Percentiles rank a stretch among this genome's conserved stretches.
Evolutionary conservation across 2,329 filamentous ascomycete species (phyloP).

Genomic region (Reticulascus tulasneorum): DNA sequence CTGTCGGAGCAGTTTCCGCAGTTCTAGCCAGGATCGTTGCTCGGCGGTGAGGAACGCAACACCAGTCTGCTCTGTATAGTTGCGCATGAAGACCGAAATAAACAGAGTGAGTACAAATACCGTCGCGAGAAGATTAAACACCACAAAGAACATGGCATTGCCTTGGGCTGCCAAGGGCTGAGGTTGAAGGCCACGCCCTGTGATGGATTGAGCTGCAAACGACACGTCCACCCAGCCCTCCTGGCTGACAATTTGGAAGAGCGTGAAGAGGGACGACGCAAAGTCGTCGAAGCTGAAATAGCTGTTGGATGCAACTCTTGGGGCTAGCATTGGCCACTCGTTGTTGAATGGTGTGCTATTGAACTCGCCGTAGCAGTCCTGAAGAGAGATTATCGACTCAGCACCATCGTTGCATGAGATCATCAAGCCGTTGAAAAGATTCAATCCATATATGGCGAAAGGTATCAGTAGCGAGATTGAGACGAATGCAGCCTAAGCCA

Average conservation of each 20-base stretch:
- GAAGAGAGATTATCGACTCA: constrained; percentile 53
- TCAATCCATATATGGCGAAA: constrained; percentile 93
- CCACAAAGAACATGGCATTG: constrained; percentile 90
- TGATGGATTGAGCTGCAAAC: constrained; percentile 77
- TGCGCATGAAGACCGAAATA: constrained; percentile 99
- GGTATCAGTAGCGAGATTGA: constrained; percentile 92
- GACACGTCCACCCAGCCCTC: constrained; percentile 98
- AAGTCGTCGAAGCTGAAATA: constrained; percentile 95
- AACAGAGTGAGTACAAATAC: constrained; percentile 97
- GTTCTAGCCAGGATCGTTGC: constrained; percentile 92
- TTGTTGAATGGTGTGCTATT: constrained; percentile 66
- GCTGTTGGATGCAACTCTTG: constrained; percentile 74
- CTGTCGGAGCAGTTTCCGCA: constrained; percentile 86
- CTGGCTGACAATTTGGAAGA: constrained; percentile 98
- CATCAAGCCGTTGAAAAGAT: constrained; percentile 83
- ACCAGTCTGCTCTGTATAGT: constrained; percentile 97
- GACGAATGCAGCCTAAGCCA: constrained; percentile 72
- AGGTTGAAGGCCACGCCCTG: constrained; percentile 71
- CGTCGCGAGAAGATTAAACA: constrained; percentile 93
- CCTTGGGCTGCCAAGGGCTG: constrained; percentile 65
- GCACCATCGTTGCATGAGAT: constrained; percentile 72
- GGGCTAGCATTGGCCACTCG: constrained; percentile 77
- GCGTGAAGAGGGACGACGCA: constrained; percentile 86
- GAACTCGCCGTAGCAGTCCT: constrained; percentile 82
- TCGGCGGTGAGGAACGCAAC: constrained; percentile 94